Conservation (phyloP, 73 alveolate genomes). For the Durusdinium trenchii region DNA sequence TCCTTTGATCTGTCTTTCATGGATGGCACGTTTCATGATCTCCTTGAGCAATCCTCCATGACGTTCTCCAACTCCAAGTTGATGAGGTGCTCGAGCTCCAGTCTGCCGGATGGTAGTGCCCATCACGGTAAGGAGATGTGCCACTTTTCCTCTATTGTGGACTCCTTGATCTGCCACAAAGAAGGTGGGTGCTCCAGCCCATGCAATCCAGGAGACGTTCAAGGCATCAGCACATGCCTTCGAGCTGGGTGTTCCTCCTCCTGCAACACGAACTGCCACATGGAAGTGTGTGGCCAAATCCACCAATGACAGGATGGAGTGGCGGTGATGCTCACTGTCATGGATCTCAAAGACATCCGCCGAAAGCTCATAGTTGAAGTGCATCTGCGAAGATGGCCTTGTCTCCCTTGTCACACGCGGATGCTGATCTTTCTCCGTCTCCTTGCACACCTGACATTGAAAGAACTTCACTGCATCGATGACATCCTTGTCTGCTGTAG, state of each 20-base stretch:
- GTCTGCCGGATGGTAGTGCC: not conserved
- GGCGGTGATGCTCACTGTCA: not conserved
- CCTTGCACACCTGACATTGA: not conserved
- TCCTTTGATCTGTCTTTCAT: not conserved
- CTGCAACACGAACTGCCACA: not conserved
- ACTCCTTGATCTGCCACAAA: not conserved
- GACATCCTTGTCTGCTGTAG: not conserved
- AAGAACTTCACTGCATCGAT: not conserved
- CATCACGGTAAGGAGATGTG: not conserved
- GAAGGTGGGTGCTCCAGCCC: not conserved
- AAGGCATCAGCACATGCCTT: not conserved
- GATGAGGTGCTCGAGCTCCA: not conserved
- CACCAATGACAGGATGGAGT: not conserved
- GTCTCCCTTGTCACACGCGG: not conserved
- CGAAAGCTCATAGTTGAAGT: not conserved
- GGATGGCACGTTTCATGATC: not conserved
- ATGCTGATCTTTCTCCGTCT: not conserved
- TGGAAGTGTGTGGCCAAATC: not conserved
- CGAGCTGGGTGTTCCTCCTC: not conserved
- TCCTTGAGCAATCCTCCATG: not conserved
- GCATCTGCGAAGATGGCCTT: not conserved
- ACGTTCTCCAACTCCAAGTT: not conserved
- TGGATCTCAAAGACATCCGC: not conserved
- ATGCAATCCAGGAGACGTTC: not conserved
- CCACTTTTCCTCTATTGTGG: not conserved